phyloP scores from a whole-genome alignment of 1,284 basidiomycete species.

The Austroboletus niveus region DNA sequence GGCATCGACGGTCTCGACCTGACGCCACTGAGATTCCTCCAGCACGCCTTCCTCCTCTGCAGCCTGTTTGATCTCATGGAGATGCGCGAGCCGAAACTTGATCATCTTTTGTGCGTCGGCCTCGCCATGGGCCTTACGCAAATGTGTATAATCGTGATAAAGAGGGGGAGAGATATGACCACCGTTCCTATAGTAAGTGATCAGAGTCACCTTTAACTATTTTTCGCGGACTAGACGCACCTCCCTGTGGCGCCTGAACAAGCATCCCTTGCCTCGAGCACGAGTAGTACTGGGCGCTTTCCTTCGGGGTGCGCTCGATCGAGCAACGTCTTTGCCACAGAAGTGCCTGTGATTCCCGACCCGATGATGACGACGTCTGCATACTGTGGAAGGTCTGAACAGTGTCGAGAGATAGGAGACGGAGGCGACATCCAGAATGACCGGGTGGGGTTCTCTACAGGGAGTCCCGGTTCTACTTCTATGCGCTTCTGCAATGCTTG shows the following conservation, averaged over 20 bases:
- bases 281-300: slow-evolving; percentile 43
- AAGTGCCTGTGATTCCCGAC: slow-evolving; percentile 68
- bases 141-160: slow-evolving; percentile 26
- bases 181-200: slow-evolving; percentile 23
- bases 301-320: slow-evolving; percentile 30
- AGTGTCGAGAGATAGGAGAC: slow-evolving; percentile 46
- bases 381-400: slow-evolving; percentile 43
- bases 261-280: slow-evolving; percentile 67
- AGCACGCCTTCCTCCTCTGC: slow-evolving; percentile 32
- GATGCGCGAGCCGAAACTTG: slow-evolving; percentile 32
- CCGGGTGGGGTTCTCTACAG: slow-evolving; percentile 47
- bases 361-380: slow-evolving; percentile 69
- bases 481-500: slow-evolving; percentile 38
- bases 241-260: slow-evolving; percentile 72
- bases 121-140: slow-evolving; percentile 22
- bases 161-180: slow-evolving; percentile 28
- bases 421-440: slow-evolving; percentile 63
- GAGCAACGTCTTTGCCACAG: slow-evolving; percentile 53
- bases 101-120: slow-evolving; percentile 20
- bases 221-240: slow-evolving; percentile 32
- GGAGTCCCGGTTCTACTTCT: slow-evolving; percentile 54
- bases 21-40: slow-evolving; percentile 39
- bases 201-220: too few relatives aligned
- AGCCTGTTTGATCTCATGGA: slow-evolving; percentile 25
- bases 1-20: slow-evolving; percentile 43